Base-by-base conservation (phyloP, 2,329 filamentous ascomycete species). In the Talaromyces albobiverticillius region DNA sequence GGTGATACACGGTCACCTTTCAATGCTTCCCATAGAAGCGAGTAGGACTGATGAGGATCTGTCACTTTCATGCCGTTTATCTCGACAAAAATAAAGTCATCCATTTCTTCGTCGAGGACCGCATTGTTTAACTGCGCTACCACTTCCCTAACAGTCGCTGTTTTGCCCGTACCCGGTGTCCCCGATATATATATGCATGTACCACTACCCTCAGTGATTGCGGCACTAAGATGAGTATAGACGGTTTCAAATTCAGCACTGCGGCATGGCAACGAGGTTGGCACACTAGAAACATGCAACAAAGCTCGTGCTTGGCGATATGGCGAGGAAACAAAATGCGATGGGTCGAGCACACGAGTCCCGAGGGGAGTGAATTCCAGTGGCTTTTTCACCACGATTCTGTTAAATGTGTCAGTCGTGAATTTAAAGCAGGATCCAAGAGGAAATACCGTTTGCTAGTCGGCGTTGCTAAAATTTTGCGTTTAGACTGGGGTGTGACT, bases 31-130 rank as follows among this genome's bases (percentile, higher is more conserved):
- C 95, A 99, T 1, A 99, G 81, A 18, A 99, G 76, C 2, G 90
- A 88, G 71, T 99, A 99, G 0, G 94, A 92, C 70, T 99, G 94
- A 67, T 97, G 92, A 0, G 94, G 93, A 68, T 99, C 94, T 0
- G 94, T 95, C 62, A 99, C 92, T 76, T 99, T 99, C 94, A 99
- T 97, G 61, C 94, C 95, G 71, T 99, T 99, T 75, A 99, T 97
- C 71, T 99, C 94, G 58, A 99, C 92, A 62, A 99, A 99, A 56
- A 96, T 95, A 71, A 99, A 99, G 68, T 97, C 93, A 65, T 99
- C 94, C 40, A 99, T 81, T 71, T 97, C 93, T 65, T 99, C 94
- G 7, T 87, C 85, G 46, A 84, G 81, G 1, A 97, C 94, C 0
- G 90, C 86, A n/a, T 87, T 84, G 62, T 97, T 93, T 8, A 99